phyloP scores from a whole-genome alignment of 2,329 filamentous ascomycete genomes.

The Neocatenulostroma microsporum region DNA sequence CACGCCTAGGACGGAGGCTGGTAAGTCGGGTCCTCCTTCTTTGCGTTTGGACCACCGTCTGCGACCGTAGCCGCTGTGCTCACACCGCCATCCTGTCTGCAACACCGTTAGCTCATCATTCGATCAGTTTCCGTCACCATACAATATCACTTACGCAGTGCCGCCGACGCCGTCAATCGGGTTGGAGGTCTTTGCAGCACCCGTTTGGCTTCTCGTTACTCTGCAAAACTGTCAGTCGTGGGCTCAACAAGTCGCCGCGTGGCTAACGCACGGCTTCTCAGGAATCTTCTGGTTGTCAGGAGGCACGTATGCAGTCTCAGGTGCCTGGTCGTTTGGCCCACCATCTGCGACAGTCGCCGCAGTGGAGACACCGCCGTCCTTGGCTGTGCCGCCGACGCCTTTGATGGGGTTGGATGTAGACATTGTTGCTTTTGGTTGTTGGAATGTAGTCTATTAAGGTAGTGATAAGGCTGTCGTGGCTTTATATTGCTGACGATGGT shows the following conservation, averaged over 20 bases:
- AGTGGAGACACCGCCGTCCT: constrained; percentile 16
- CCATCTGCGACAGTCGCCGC: constrained; percentile 15
- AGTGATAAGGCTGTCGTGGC: neutral
- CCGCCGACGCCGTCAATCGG: constrained; percentile 15
- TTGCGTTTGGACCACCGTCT: constrained; percentile 8
- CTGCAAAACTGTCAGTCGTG: no score
- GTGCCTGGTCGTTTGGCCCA: constrained; percentile 8
- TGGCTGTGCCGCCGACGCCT: constrained; percentile 13
- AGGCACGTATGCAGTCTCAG: constrained; percentile 7
- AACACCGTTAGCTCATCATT: no score
- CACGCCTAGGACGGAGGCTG: no score
- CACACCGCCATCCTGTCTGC: constrained; percentile 18
- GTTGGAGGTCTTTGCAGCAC: constrained; percentile 8
- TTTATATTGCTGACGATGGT: neutral
- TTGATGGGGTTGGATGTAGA: constrained; percentile 12
- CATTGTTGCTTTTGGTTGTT: constrained; percentile 6
- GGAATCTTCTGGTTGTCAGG: neutral
- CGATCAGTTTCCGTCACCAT: no score
- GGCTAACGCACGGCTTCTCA: constrained; percentile 9
- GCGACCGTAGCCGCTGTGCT: constrained; percentile 19
- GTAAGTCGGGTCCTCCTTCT: constrained; percentile 1
- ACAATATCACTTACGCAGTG: no score
- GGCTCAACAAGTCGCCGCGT: no score
- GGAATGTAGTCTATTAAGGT: no score
- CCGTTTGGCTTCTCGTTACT: constrained; percentile 7